Percentiles rank a stretch among this genome's conserved stretches.
phyloP scores from a whole-genome alignment of 1,284 basidiomycete species.

The Cutaneotrichosporon sp. region DNA sequence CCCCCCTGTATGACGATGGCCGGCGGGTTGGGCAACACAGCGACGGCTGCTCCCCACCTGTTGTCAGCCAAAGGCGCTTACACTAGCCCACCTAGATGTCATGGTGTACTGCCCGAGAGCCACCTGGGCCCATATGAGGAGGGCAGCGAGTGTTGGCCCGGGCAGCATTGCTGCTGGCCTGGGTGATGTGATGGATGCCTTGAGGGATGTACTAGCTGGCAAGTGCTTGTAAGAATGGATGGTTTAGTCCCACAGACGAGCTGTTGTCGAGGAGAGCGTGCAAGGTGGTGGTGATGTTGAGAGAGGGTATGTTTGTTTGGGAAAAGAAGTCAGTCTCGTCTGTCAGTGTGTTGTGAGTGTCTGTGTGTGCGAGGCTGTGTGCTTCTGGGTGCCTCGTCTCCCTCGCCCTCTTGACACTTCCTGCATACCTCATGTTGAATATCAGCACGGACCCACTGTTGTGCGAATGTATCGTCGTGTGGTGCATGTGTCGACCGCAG shows the following conservation, averaged over 20 bases:
- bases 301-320: not conserved
- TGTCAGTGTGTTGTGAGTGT: not conserved
- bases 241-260: no score
- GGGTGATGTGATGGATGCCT: not conserved
- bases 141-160: not conserved
- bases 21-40: conserved; percentile 54
- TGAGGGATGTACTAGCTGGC: not conserved
- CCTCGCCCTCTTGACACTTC: not conserved
- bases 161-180: not conserved
- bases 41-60: conserved; percentile 76
- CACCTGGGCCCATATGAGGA: no score
- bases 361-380: no score
- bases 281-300: not conserved
- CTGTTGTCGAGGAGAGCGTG: no score
- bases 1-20: conserved; percentile 70
- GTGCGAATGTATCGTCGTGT: no score
- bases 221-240: not conserved
- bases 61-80: not conserved
- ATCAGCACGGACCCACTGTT: no score
- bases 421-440: no score
- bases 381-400: not conserved
- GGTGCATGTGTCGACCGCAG: no score
- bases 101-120: not conserved
- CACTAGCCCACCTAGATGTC: not conserved
- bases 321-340: conserved; percentile 6